Percentiles rank a stretch among this genome's conserved stretches.
Evolutionary conservation across 345 rosid genomes (phyloP).

Genomic region (Garcia nutans): DNA sequence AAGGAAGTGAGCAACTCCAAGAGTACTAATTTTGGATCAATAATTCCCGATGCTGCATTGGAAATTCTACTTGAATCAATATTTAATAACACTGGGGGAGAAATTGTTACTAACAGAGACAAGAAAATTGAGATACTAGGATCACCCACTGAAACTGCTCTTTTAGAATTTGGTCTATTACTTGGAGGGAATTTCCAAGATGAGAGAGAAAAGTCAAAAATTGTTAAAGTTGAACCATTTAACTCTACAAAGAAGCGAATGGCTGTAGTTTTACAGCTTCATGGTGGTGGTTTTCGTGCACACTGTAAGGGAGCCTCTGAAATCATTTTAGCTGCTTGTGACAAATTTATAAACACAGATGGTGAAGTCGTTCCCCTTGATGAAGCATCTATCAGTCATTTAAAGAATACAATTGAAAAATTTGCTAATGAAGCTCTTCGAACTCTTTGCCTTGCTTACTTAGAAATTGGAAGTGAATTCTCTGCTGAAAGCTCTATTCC

Average conservation of each 20-base stretch:
- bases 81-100: constrained; percentile 88
- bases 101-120: constrained; percentile 56
- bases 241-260: constrained; percentile 84
- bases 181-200: constrained; percentile 76
- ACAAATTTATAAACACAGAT: constrained; percentile 59
- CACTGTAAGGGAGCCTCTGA: constrained; percentile 95
- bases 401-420: constrained; percentile 53
- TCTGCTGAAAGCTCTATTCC: constrained; percentile 57
- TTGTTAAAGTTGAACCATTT: constrained; percentile 86
- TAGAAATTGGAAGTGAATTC: constrained; percentile 59
- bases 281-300: constrained; percentile 54
- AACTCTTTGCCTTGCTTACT: constrained; percentile 85
- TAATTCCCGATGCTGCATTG: constrained; percentile 53
- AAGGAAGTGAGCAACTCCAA: constrained; percentile 42
- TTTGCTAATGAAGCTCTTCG: constrained; percentile 94
- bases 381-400: constrained; percentile 43
- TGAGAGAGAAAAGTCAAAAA: constrained; percentile 45
- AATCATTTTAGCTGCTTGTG: constrained; percentile 68
- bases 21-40: constrained; percentile 43
- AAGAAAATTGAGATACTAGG: constrained; percentile 80
- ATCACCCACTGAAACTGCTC: constrained; percentile 90
- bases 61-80: constrained; percentile 70
- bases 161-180: constrained; percentile 76
- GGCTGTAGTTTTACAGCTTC: constrained; percentile 78
- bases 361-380: constrained; percentile 77